Conservation (phyloP, 306 rosid species). For the Amphicarpaea edgeworthii region DNA sequence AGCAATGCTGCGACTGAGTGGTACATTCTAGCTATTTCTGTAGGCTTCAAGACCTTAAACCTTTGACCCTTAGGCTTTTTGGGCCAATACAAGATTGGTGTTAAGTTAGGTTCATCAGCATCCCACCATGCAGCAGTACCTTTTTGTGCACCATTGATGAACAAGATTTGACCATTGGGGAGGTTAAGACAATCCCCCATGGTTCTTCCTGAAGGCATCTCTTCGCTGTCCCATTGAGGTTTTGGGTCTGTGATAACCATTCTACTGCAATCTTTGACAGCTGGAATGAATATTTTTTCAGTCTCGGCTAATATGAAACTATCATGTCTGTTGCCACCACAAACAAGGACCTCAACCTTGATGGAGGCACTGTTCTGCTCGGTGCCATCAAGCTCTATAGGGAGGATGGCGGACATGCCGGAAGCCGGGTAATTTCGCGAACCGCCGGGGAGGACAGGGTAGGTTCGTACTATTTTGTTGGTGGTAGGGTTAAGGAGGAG, state of each 20-base stretch:
- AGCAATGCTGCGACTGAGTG: slow-evolving; percentile 80
- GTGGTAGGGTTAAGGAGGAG: slow-evolving; percentile 60
- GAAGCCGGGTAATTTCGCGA: slow-evolving; percentile 92
- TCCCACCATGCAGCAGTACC: slow-evolving; percentile 86
- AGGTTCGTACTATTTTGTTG: slow-evolving; percentile 57
- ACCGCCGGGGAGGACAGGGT: slow-evolving; percentile 64
- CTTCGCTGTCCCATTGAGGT: slow-evolving; percentile 61
- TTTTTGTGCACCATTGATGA: slow-evolving; percentile 73
- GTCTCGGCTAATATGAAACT: slow-evolving; percentile 58
- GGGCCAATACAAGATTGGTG: slow-evolving; percentile 64
- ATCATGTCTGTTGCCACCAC: slow-evolving; percentile 73
- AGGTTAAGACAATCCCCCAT: slow-evolving; percentile 81
- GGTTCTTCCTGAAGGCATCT: slow-evolving; percentile 74
- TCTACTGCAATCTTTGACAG: slow-evolving; percentile 68
- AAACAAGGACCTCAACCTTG: slow-evolving; percentile 68
- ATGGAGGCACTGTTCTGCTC: neutral
- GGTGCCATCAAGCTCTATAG: slow-evolving; percentile 50
- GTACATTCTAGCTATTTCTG: slow-evolving; percentile 76
- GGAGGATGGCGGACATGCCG: slow-evolving; percentile 78
- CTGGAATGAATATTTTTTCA: slow-evolving; percentile 45
- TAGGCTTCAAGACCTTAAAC: slow-evolving; percentile 47
- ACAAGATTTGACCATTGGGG: slow-evolving; percentile 74
- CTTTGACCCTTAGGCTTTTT: slow-evolving; percentile 42
- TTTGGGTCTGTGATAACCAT: slow-evolving; percentile 57
- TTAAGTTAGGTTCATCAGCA: slow-evolving; percentile 72